Evolutionary conservation across 2,329 filamentous ascomycete species (phyloP).

Genomic region (Ciborinia camelliae): DNA sequence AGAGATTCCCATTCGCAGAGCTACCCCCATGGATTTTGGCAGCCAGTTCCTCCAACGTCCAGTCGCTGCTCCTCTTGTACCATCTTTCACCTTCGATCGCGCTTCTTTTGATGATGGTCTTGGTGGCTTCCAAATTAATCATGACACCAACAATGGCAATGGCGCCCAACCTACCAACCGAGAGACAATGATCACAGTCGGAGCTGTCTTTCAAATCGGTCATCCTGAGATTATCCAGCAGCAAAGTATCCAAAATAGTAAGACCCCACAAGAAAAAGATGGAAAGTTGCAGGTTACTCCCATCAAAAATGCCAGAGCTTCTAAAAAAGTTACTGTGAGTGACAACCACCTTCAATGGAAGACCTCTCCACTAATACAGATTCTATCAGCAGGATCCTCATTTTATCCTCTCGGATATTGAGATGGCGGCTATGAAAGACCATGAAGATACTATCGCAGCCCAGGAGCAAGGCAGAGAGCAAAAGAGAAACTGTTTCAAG

Average conservation of each 20-base stretch:
- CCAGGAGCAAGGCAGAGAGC: too few relatives aligned
- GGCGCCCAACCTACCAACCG: background rate
- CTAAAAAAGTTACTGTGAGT: constrained; percentile 3
- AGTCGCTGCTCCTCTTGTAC: background rate
- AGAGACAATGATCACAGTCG: background rate
- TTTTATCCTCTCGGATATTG: background rate
- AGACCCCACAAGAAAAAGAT: too few relatives aligned
- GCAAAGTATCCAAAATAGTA: too few relatives aligned
- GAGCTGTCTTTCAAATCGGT: background rate
- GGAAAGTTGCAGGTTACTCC: too few relatives aligned
- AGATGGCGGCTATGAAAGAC: too few relatives aligned
- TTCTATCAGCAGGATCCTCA: background rate
- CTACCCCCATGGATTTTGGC: background rate
- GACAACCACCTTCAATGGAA: background rate
- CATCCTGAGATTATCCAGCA: too few relatives aligned
- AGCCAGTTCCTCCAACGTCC: background rate
- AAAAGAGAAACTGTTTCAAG: background rate
- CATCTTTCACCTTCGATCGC: background rate
- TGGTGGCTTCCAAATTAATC: background rate
- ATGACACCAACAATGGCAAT: background rate
- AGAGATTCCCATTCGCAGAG: background rate
- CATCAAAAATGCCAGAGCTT: constrained; percentile 12
- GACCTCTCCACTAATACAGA: background rate
- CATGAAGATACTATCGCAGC: background rate
- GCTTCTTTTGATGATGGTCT: background rate